These are phyloP conservation scores for Microdochium paspali DNA, from an alignment of 2,329 filamentous ascomycete genomes.

Conservation along the genomic window DNA sequence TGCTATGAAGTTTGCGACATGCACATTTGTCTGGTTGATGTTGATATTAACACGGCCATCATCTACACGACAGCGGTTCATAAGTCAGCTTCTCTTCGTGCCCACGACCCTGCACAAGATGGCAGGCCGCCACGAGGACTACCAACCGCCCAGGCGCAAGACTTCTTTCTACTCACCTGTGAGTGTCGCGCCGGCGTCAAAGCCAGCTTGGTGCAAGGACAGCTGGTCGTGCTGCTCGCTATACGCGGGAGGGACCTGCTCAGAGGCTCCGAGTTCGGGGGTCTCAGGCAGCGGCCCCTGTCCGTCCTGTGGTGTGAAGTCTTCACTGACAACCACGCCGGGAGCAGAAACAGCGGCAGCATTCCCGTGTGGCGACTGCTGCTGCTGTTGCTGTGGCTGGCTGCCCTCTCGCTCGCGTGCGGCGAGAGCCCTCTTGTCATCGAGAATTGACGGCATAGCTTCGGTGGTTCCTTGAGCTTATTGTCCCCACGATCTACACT, in stretches of 20 bases:
- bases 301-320: conserved; percentile 15
- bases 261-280: conserved; percentile 28
- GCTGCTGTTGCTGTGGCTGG: conserved; percentile 1
- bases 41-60: conserved; percentile 75
- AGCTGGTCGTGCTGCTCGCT: conserved; percentile 46
- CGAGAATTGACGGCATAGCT: neutral
- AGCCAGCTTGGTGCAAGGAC: conserved; percentile 51
- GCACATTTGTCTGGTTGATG: conserved; percentile 61
- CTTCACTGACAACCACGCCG: conserved; percentile 25
- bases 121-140: too few relatives aligned
- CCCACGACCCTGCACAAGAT: too few relatives aligned
- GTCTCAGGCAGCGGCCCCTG: conserved; percentile 17
- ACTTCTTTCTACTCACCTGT: conserved; percentile 29
- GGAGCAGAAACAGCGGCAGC: conserved; percentile 13
- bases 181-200: conserved; percentile 51
- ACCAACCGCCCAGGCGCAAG: neutral
- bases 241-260: conserved; percentile 46
- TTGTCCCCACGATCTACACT: too few relatives aligned
- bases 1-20: conserved; percentile 57
- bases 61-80: conserved; percentile 31
- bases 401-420: neutral
- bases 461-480: too few relatives aligned
- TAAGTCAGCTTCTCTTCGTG: conserved; percentile 6
- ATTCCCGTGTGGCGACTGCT: too few relatives aligned
- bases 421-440: conserved; percentile 5